Conservation (phyloP, 768 basidiomycete genomes). For the Lactifluus hygrophoroides region DNA sequence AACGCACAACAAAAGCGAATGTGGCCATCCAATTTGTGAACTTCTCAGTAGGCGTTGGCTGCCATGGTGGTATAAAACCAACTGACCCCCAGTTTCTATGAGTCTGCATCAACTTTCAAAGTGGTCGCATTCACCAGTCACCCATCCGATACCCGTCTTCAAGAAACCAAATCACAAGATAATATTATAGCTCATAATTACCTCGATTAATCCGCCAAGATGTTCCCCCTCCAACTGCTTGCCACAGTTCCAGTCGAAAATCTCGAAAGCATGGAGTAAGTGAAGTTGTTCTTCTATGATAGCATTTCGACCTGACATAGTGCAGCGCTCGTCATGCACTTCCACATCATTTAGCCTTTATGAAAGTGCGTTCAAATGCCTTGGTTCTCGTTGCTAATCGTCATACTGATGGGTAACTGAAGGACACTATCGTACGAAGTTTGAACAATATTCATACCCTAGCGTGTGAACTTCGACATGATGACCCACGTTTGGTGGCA, state of each 20-base stretch:
- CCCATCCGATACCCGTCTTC: constrained; percentile 3
- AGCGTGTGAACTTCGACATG: background rate
- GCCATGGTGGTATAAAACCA: constrained; percentile 1
- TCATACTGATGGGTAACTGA: background rate
- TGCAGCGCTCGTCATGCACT: constrained; percentile 10
- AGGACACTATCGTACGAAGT: constrained; percentile 18
- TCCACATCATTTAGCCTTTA: constrained; percentile 14
- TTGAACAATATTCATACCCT: constrained; percentile 12
- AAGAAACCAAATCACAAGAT: background rate
- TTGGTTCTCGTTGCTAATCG: background rate
- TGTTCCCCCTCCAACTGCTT: constrained; percentile 13
- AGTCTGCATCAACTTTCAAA: background rate
- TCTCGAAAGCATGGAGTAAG: constrained; percentile 12
- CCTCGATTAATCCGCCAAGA: background rate
- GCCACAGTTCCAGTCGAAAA: background rate
- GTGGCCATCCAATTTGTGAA: background rate
- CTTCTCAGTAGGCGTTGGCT: background rate
- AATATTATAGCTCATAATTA: background rate
- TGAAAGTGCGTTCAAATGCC: constrained; percentile 5
- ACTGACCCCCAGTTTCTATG: background rate
- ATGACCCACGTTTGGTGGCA: constrained; percentile 4
- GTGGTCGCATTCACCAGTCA: background rate
- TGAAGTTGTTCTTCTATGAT: background rate
- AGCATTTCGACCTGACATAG: background rate
- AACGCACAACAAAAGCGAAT: background rate